Percentiles rank a stretch among this genome's conserved stretches.
Evolutionary conservation across 2,329 filamentous ascomycete species (phyloP).

Genomic region (Chaetomiaceae sp.): DNA sequence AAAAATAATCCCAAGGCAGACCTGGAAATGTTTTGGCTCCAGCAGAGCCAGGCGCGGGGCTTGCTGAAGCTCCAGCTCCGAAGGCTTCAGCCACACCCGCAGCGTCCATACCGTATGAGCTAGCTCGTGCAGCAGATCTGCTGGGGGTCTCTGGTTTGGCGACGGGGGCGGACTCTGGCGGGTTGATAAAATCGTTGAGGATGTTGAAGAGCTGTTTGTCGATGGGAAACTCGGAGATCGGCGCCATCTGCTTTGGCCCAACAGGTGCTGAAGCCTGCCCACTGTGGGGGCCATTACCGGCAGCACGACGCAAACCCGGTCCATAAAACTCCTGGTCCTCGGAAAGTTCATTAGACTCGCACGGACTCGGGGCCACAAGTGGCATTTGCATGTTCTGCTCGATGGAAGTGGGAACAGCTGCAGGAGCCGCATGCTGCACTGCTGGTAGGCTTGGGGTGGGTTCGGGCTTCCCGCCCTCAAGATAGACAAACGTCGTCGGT

Average conservation of each 20-base stretch:
- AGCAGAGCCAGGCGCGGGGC: conserved; percentile 32
- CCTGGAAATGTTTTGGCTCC: conserved; percentile 37
- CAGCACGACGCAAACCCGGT: conserved; percentile 5
- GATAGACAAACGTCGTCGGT: conserved; percentile 19
- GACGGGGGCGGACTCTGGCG: conserved; percentile 33
- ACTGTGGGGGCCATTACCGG: not conserved
- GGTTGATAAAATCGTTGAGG: conserved; percentile 47
- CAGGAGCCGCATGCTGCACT: not conserved
- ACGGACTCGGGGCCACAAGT: conserved; percentile 8
- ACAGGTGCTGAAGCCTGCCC: not conserved
- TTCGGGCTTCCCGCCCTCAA: conserved; percentile 20
- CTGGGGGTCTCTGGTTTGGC: conserved; percentile 22
- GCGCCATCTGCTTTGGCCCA: not conserved
- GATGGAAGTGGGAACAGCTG: not conserved
- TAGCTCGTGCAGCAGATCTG: conserved; percentile 29
- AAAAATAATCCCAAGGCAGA: conserved; percentile 51
- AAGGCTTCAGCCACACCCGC: conserved; percentile 49
- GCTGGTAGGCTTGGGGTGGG: not conserved
- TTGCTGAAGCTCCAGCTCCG: conserved; percentile 35
- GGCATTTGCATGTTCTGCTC: not conserved
- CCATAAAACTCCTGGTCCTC: conserved; percentile 24
- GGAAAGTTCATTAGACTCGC: conserved; percentile 24
- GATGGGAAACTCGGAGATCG: conserved; percentile 27
- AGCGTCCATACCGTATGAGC: conserved; percentile 52
- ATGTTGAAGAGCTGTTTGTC: conserved; percentile 44